A percentile compares a stretch with the other conserved stretches of the same genome.
Conservation (phyloP, 2,329 filamentous ascomycete genomes). For the Fusarium nelsonii region DNA sequence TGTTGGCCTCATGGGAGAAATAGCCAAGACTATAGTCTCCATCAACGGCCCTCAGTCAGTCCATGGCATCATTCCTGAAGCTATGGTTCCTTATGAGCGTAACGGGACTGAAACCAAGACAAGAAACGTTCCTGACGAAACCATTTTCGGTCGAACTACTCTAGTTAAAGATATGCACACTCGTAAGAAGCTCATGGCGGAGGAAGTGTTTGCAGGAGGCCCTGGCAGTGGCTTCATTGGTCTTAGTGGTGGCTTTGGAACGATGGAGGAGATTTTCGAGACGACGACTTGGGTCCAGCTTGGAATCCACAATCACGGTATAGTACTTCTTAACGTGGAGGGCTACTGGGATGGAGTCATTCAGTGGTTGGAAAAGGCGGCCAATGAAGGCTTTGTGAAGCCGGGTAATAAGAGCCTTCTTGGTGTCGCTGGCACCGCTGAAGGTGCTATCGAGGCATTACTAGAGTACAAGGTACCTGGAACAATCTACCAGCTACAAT, state of each 20-base stretch:
- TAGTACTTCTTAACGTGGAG: slow-evolving; percentile 87
- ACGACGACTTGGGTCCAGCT: slow-evolving; percentile 95
- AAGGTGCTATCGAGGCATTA: slow-evolving; percentile 78
- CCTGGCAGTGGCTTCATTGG: slow-evolving; percentile 91
- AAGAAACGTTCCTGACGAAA: slow-evolving; percentile 66
- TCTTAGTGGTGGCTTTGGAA: slow-evolving; percentile 90
- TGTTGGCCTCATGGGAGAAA: slow-evolving; percentile 93
- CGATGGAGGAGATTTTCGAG: slow-evolving; percentile 94
- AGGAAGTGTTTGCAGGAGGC: slow-evolving; percentile 83
- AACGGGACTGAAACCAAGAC: slow-evolving; percentile 63
- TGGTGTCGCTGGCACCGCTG: slow-evolving; percentile 77
- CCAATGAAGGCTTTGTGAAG: slow-evolving; percentile 81
- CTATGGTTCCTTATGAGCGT: slow-evolving; percentile 83
- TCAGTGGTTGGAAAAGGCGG: slow-evolving; percentile 81
- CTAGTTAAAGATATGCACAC: slow-evolving; percentile 97
- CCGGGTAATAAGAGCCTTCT: slow-evolving; percentile 79
- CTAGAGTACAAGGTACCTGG: slow-evolving; percentile 80
- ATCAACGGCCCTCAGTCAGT: slow-evolving; percentile 84
- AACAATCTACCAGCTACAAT: slow-evolving; percentile 83
- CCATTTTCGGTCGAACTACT: slow-evolving; percentile 83
- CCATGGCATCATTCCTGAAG: slow-evolving; percentile 92
- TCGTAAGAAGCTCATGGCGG: slow-evolving; percentile 92
- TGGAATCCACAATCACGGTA: slow-evolving; percentile 84
- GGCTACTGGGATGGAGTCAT: slow-evolving; percentile 93
- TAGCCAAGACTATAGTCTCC: slow-evolving; percentile 86